Conservation (phyloP, 768 basidiomycete species). For the Botryobasidium botryosum region DNA sequence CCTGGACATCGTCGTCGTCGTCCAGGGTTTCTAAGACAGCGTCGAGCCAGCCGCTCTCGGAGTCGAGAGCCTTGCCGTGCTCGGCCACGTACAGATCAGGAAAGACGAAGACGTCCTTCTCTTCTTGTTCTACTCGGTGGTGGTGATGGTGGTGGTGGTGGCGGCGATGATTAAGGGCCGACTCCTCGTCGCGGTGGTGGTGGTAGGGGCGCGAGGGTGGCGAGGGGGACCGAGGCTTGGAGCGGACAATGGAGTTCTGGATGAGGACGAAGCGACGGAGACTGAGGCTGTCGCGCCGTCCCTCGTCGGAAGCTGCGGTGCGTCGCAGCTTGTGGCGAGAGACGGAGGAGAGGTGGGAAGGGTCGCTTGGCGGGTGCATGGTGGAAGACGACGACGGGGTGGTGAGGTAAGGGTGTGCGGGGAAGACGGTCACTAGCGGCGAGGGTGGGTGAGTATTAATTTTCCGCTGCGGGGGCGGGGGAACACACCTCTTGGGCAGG, state of each 20-base stretch:
- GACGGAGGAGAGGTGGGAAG: background rate
- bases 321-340: slow-evolving; percentile 2
- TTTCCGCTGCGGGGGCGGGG: background rate
- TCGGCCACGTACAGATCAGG: background rate
- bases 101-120: background rate
- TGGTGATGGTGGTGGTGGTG: background rate
- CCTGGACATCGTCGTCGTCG: background rate
- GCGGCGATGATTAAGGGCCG: background rate
- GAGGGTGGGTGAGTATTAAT: background rate
- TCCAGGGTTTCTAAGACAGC: background rate
- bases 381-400: background rate
- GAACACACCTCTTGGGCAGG: background rate
- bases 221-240: background rate
- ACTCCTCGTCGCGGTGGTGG: background rate
- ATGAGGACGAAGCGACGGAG: slow-evolving; percentile 3
- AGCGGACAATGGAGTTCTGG: background rate
- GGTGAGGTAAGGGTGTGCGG: background rate
- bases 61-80: background rate
- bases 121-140: background rate
- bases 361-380: background rate
- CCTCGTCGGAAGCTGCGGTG: background rate
- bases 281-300: background rate
- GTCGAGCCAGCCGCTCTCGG: slow-evolving; percentile 1
- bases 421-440: background rate
- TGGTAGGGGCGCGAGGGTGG: background rate